Evolutionary conservation across 2,329 filamentous ascomycete species (phyloP).

Genomic region (Claviceps sp.): DNA sequence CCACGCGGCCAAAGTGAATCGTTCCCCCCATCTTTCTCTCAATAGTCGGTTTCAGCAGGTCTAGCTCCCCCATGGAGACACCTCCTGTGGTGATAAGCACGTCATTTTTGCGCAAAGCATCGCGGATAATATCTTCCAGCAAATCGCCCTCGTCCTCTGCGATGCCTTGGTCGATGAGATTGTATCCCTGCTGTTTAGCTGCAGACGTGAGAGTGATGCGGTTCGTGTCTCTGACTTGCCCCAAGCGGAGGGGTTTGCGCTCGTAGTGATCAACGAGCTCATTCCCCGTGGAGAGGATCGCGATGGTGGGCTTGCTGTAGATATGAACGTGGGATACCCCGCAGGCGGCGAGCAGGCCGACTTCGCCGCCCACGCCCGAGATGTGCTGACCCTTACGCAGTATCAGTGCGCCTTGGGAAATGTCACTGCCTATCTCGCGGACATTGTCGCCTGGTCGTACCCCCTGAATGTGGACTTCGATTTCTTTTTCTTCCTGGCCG

Average conservation of each 20-base stretch:
- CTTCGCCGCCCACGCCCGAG: constrained; percentile 76
- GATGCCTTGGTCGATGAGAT: constrained; percentile 76
- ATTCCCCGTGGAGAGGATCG: constrained; percentile 86
- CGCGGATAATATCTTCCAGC: constrained; percentile 65
- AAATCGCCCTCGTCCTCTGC: constrained; percentile 58
- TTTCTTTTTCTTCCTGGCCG: constrained; percentile 69
- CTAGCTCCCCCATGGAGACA: constrained; percentile 95
- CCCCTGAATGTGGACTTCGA: constrained; percentile 71
- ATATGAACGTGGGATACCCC: constrained; percentile 59
- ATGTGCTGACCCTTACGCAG: constrained; percentile 70
- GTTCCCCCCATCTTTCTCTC: constrained; percentile 80
- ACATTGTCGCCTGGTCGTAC: constrained; percentile 76
- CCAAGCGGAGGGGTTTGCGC: constrained; percentile 49
- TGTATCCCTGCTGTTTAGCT: constrained; percentile 59
- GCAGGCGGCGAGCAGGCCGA: constrained; percentile 78
- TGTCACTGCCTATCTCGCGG: constrained; percentile 80
- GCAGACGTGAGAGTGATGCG: constrained; percentile 76
- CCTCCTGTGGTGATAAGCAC: constrained; percentile 85
- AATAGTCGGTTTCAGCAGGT: constrained; percentile 91
- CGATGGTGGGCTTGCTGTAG: constrained; percentile 66
- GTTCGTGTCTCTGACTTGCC: constrained; percentile 90
- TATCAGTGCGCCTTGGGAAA: constrained; percentile 54
- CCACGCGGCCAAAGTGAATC: constrained; percentile 90
- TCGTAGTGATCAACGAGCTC: constrained; percentile 71
- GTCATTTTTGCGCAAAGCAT: constrained; percentile 61